Base-by-base conservation (phyloP, 495 filamentous ascomycete species). In the Polyplosphaeria fusca region DNA sequence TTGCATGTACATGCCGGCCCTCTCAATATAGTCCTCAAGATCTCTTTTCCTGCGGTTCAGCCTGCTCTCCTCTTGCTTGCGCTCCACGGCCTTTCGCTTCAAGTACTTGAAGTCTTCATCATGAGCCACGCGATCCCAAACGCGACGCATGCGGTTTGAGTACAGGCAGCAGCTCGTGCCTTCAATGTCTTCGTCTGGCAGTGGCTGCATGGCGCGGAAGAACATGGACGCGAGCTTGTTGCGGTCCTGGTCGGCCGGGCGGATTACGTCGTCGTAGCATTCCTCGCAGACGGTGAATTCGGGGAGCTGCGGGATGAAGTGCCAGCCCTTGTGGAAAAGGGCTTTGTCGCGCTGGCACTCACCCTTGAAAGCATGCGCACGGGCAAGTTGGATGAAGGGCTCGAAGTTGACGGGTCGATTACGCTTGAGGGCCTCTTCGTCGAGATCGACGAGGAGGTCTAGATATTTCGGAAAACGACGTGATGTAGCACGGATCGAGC, bases 131-230 rank as follows among this genome's bases (percentile, higher is more conserved):
- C 79, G 74, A 16, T 68, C 63, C 66, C 89, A 89, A 7, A 84
- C 74, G 0, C 75, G 70, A 37, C 87, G 76, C 84, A 91, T 91
- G n/a, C 83, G 79, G 9, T 77, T 70, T n/a, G 84, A 86, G 58
- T 87, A 91, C 5, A 91, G 71, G 69, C 88, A 85, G 62, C 88
- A 93, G 18, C 77, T 78, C 0, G 77, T 81, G 30, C 81, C 71
- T 19, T 68, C 69, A 3, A 67, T 68, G 49, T 78, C 69, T 47
- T 79, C 73, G 26, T 77, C 72, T 1, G 76, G 75, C 5, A 77
- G 68, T 1, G 73, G 64, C 23, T 76, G 74, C 60, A 73, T 65
- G 3, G 71, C 68, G 3, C 68, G 67, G 14, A 71, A 77, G 63
- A 90, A 84, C 54, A 77, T 75, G 0, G 74, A 69, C 0, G 86